Percentiles rank a stretch among this genome's conserved stretches.
Conservation (phyloP, 495 filamentous ascomycete genomes). For the Bathelium albidoporum region DNA sequence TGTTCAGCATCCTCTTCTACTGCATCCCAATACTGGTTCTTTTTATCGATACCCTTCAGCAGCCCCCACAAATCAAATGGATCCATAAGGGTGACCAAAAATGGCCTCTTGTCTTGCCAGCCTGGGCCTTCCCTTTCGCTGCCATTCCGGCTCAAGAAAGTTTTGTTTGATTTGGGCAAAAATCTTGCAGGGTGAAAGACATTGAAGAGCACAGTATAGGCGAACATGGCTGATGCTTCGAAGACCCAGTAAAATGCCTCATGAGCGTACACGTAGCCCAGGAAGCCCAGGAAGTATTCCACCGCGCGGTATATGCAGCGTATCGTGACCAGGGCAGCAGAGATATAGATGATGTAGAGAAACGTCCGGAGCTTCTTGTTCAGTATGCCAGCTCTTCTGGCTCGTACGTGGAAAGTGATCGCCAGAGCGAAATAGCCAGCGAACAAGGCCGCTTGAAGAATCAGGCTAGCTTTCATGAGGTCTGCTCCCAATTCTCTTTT, state of each 20-base stretch:
- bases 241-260: conserved; percentile 33
- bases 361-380: conserved; percentile 46
- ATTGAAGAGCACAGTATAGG: conserved; percentile 27
- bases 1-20: background rate
- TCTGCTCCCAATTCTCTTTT: conserved; percentile 44
- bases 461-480: conserved; percentile 54
- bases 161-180: conserved; percentile 20
- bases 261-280: conserved; percentile 20
- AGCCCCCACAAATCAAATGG: conserved; percentile 26
- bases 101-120: conserved; percentile 26
- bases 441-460: conserved; percentile 59
- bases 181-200: conserved; percentile 25
- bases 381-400: conserved; percentile 41
- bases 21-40: conserved; percentile 28
- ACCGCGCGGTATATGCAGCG: conserved; percentile 30
- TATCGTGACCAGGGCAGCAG: conserved; percentile 23
- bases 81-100: conserved; percentile 23
- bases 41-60: conserved; percentile 21
- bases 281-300: conserved; percentile 25
- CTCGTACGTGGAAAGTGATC: conserved; percentile 49
- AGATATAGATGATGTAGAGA: conserved; percentile 32
- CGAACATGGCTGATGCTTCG: conserved; percentile 31
- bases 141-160: conserved; percentile 25
- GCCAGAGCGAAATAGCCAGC: conserved; percentile 49
- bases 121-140: conserved; percentile 28